Evolutionary conservation across 805 yeast species (phyloP), one percentile per base, ranked within the genome.

Genomic region (Lachancea dasiensis): DNA sequence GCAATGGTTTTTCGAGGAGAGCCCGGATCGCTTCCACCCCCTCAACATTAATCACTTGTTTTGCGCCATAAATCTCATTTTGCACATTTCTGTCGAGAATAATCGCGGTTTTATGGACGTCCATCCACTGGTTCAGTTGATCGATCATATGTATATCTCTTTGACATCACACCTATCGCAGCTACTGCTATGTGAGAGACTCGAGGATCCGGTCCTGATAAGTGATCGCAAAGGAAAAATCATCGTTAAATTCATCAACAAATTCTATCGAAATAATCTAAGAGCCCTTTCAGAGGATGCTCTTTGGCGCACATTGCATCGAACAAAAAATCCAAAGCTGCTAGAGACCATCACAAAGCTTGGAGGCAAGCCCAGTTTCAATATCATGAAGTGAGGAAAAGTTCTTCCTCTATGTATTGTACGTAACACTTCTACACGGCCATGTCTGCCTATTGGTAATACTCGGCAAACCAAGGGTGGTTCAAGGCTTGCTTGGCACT

Each of bases 401-500:
- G 9, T 4, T 6, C 20, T 30, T 6, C 17, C 25, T 16, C 16
- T 6, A 9, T 30, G 25, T 30, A 19, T 26, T 39, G 6, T 27
- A 21, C 23, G 29, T 36, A 28, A 16, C 21, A 27, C 14, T 10
- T 27, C 5, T 27, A 14, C 10, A 4, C 29, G 14, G 9, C 17
- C 29, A 4, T 27, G 11, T 10, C 31, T 17, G 11, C n/a, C n/a
- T 17, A 17, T 28, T 39, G 42, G 23, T 38, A 57, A 39, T 60
- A 57, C 41, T 61, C 64, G 7, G 60, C 54, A 38, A 61, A 61
- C 61, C 64, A 61, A 4, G 64, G 61, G 35, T 61, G 79, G 42
- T 67, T 69, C 40, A 75, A 54, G 3, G 79, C 77, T 43, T 70
- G 75, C 25, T 68, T 61, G 4, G 79, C 79, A 18, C 73, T 61